Evolutionary conservation across 2,329 filamentous ascomycete species (phyloP).

Genomic region (Coleophoma eucalyptorum): DNA sequence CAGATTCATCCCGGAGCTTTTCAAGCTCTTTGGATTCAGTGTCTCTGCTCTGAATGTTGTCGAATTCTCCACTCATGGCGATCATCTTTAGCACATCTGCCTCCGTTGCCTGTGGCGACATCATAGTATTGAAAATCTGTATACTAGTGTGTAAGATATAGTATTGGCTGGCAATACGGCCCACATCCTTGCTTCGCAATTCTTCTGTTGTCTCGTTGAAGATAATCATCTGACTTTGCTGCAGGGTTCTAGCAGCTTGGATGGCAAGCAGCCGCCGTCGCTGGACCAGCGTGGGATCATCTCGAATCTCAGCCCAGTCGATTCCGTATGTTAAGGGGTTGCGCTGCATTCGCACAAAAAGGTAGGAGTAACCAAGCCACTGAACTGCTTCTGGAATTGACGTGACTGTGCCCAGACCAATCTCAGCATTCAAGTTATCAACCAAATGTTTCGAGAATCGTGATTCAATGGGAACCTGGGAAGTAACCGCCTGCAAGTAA

Average conservation of each 20-base stretch:
- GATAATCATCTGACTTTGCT: conserved; percentile 97
- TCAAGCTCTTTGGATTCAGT: conserved; percentile 86
- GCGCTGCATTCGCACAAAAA: conserved; percentile 94
- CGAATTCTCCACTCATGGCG: conserved; percentile 95
- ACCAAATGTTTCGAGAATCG: conserved; percentile 90
- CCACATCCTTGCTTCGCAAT: conserved; percentile 89
- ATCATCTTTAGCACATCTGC: conserved; percentile 95
- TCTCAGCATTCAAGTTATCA: conserved; percentile 95
- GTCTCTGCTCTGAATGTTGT: conserved; percentile 92
- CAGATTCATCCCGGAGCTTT: conserved; percentile 61
- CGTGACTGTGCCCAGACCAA: conserved; percentile 89
- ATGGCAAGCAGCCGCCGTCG: conserved; percentile 82
- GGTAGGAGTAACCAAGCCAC: conserved; percentile 96
- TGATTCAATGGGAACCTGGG: conserved; percentile 97
- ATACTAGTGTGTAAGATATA: conserved; percentile 93
- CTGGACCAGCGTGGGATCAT: conserved; percentile 85
- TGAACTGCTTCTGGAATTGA: conserved; percentile 91
- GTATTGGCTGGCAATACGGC: conserved; percentile 93
- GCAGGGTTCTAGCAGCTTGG: conserved; percentile 80
- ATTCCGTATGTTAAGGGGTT: conserved; percentile 93
- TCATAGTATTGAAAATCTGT: conserved; percentile 94
- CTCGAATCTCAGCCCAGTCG: conserved; percentile 83
- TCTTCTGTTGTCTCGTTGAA: conserved; percentile 95
- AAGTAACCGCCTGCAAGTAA: conserved; percentile 88
- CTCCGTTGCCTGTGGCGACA: conserved; percentile 81